Base-by-base conservation (phyloP, 2,329 filamentous ascomycete species). In the Colletotrichum zoysiae region DNA sequence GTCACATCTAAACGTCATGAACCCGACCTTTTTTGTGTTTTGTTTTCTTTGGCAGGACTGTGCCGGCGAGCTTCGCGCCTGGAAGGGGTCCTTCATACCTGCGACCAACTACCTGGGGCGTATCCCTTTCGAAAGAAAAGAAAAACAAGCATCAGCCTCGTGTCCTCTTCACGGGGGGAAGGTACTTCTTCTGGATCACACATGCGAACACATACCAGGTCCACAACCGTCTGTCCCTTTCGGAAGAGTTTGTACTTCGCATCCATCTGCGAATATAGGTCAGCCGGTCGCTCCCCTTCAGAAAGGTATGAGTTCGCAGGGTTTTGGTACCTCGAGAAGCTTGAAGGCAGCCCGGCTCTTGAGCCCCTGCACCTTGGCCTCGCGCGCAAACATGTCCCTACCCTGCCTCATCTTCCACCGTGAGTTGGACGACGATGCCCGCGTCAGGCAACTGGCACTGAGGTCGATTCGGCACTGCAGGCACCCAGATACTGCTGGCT, bases 321-420 rank as follows among this genome's bases (percentile, higher is more conserved):
- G 16, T 26, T 23, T 11, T 53, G 77, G 42, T 79, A 94, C 94
- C 86, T 98, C 93, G 23, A 98, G 82, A 12, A 99, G 85, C 82
- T 99, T 99, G 81, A 96, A 98, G 0, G 95, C 96, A 35, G 96
- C 96, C 74, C 96, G 90, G 77, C 94, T 97, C 82, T 95, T 98
- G 70, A 98, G 84, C 0, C 92, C 92, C 75, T 93, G 88, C 2
- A 97, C 90, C 78, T 90, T 92, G 57, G 96, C 95, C 76, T 93
- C 89, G 67, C 89, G 89, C 0, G 92, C 89, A 79, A 90, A 97
- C 23, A 82, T 82, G 82, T 99, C 96, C 51, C 82, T 87, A 50
- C 85, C 85, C 78, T 98, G 95, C 26, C 96, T 91, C 64, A 88
- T 87, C 80, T 94, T 94, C 96, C 96, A 99, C 81, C 90, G 86